phyloP scores from a whole-genome alignment of 306 rosid species.

The Neltuma alba region DNA sequence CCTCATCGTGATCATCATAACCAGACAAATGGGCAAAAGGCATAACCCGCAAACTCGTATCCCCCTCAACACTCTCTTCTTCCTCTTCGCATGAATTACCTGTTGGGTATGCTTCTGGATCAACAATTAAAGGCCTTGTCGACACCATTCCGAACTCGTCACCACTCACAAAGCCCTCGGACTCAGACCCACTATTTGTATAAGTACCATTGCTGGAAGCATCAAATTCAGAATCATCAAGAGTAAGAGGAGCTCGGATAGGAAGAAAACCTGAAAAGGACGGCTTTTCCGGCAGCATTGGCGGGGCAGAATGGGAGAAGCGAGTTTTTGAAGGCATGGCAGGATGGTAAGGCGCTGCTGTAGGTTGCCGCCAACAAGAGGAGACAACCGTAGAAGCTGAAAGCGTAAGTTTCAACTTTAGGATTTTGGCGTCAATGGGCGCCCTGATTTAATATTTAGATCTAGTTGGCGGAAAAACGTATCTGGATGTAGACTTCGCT shows the following conservation, averaged over 20 bases:
- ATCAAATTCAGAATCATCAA: constrained; percentile 45
- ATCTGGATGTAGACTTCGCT: too few species aligned
- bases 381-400: neutral
- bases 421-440: neutral
- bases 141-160: constrained; percentile 38
- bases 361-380: neutral
- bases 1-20: constrained; percentile 42
- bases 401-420: constrained; percentile 11
- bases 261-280: constrained; percentile 45
- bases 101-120: constrained; percentile 23
- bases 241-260: constrained; percentile 69
- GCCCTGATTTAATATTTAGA: neutral
- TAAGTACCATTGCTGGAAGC: constrained; percentile 37
- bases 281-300: neutral
- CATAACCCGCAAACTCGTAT: constrained; percentile 37
- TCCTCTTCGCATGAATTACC: constrained; percentile 20
- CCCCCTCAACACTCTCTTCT: constrained; percentile 20
- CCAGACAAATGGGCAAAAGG: constrained; percentile 66
- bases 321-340: constrained; percentile 43
- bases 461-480: too few species aligned
- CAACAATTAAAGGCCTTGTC: constrained; percentile 34
- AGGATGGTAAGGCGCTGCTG: neutral
- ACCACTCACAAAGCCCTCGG: constrained; percentile 36
- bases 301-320: constrained; percentile 25
- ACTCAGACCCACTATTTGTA: constrained; percentile 39